Conservation (phyloP, 1,284 basidiomycete species). For the Moniliella sp. region DNA sequence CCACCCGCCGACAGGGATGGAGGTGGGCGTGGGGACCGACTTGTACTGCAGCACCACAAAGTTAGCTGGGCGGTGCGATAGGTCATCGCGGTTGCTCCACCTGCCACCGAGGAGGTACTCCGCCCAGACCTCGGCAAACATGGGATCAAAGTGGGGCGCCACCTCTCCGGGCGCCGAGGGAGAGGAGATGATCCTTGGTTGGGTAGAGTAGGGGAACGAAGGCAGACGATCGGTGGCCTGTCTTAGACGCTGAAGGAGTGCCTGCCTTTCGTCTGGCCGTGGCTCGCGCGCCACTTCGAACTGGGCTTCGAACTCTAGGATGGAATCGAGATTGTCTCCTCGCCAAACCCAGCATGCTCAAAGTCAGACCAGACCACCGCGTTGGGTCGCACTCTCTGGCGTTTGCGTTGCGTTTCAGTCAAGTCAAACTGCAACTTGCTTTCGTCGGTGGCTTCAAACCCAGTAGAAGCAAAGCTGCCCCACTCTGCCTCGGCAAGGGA, state of each 20-base stretch:
- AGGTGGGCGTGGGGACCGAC: conserved; percentile 10
- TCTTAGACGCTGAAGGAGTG: conserved; percentile 5
- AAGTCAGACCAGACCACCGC: conserved; percentile 27
- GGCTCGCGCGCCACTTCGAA: conserved; percentile 18
- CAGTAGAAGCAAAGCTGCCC: conserved; percentile 17
- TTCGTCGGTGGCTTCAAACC: conserved; percentile 23
- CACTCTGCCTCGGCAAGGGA: conserved; percentile 19
- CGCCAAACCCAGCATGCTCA: conserved; percentile 14
- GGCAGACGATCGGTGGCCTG: conserved; percentile 10
- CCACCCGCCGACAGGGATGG: too few species aligned
- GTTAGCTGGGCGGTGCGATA: conserved; percentile 23
- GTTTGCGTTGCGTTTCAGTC: conserved; percentile 17
- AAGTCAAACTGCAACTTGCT: conserved; percentile 25
- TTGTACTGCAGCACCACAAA: conserved; percentile 30
- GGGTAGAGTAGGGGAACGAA: conserved; percentile 21
- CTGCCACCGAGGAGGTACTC: conserved; percentile 26
- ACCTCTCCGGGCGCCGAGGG: conserved; percentile 4
- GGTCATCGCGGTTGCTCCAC: conserved; percentile 31
- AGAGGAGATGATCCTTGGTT: conserved; percentile 10
- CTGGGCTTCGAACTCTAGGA: conserved; percentile 22
- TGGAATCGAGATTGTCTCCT: conserved; percentile 7
- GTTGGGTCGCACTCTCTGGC: conserved; percentile 5
- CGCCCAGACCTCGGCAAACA: conserved; percentile 27
- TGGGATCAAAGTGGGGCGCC: conserved; percentile 15
- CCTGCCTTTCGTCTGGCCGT: conserved; percentile 11